Conservation (phyloP, 2,329 filamentous ascomycete genomes). For the Aciculosporium take region DNA sequence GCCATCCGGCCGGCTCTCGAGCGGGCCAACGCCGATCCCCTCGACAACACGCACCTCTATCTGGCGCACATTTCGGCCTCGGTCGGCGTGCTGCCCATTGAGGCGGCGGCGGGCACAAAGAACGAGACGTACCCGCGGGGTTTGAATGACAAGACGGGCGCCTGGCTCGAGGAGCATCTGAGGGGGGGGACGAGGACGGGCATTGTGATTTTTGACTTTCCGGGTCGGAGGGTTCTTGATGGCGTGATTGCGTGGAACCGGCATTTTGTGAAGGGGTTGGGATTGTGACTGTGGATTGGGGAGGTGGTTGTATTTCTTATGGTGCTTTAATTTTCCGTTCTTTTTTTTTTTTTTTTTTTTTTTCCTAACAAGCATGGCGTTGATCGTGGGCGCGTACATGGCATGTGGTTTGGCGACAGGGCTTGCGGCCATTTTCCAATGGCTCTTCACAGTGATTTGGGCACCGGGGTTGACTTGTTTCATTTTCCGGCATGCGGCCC, state of each 20-base stretch:
- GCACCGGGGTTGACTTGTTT: too few relatives aligned
- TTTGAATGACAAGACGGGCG: conserved; percentile 35
- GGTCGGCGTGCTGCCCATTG: conserved; percentile 33
- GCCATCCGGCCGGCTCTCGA: conserved; percentile 27
- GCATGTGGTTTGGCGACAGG: too few relatives aligned
- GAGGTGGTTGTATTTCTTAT: not conserved
- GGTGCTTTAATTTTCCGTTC: not conserved
- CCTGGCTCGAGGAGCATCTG: conserved; percentile 22
- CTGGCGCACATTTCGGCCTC: conserved; percentile 33
- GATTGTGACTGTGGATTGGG: conserved; percentile 3
- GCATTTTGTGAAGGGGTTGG: conserved; percentile 5
- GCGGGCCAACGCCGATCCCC: conserved; percentile 18
- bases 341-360: not conserved
- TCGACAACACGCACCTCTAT: conserved; percentile 25
- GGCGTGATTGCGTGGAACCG: conserved; percentile 28
- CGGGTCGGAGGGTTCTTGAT: conserved; percentile 27
- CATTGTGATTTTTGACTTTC: conserved; percentile 35
- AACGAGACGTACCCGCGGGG: conserved; percentile 25
- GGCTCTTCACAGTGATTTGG: too few relatives aligned
- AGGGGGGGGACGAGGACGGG: conserved; percentile 22
- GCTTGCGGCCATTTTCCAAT: too few relatives aligned
- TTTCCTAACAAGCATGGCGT: too few relatives aligned
- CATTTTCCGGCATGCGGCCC: too few relatives aligned
- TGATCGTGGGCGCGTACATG: too few relatives aligned
- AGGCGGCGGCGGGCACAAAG: conserved; percentile 32